Conservation (phyloP, 2,329 filamentous ascomycete species). For the Fusarium euwallaceae region DNA sequence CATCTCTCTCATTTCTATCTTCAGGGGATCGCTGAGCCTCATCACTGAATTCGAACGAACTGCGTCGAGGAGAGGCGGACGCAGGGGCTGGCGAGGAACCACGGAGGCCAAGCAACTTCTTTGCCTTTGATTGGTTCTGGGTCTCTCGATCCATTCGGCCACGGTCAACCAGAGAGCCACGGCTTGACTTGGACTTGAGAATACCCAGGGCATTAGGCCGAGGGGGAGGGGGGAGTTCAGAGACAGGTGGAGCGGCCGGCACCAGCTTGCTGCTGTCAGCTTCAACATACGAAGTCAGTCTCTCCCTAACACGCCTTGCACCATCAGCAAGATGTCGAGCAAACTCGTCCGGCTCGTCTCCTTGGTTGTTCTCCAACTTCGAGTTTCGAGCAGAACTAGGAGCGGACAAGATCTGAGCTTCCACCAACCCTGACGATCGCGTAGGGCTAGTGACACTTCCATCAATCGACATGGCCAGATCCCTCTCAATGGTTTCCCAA, state of each 20-base stretch:
- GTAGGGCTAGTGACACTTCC: constrained; percentile 40
- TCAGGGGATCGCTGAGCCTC: constrained; percentile 34
- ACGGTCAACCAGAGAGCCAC: constrained; percentile 71
- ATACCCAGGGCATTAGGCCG: constrained; percentile 72
- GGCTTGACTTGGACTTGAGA: constrained; percentile 75
- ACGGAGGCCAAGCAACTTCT: constrained; percentile 72
- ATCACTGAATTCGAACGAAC: constrained; percentile 40
- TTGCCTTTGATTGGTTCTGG: constrained; percentile 64
- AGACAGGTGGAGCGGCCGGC: constrained; percentile 44
- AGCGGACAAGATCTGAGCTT: constrained; percentile 18
- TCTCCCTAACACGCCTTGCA: constrained; percentile 79
- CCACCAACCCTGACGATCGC: constrained; percentile 36
- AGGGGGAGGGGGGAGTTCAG: constrained; percentile 58
- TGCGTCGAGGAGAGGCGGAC: constrained; percentile 56
- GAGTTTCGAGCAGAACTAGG: constrained; percentile 22
- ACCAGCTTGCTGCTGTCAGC: constrained; percentile 62
- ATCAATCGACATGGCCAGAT: constrained; percentile 45
- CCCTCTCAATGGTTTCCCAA: constrained; percentile 57
- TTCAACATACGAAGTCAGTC: constrained; percentile 77
- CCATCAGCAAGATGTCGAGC: constrained; percentile 79
- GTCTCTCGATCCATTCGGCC: constrained; percentile 57
- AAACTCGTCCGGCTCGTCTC: constrained; percentile 73
- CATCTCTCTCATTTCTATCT: constrained; percentile 35
- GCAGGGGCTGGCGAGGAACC: constrained; percentile 58
- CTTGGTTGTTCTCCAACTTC: constrained; percentile 57